Evolutionary conservation across 805 yeast genomes (phyloP).

Genomic region (Kurtzmaniella cleridarum): DNA sequence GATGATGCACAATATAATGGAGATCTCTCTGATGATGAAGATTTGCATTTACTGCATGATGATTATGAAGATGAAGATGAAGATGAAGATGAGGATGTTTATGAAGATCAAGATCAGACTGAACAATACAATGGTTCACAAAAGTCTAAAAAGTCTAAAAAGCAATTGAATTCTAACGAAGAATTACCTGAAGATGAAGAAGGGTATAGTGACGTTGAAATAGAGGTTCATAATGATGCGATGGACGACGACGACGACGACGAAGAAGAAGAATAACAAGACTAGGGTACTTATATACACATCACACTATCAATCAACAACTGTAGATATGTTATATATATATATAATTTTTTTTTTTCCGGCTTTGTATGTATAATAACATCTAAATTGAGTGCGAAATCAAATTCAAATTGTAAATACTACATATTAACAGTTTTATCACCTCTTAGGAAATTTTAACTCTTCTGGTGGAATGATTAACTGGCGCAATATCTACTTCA

Average conservation of each 20-base stretch:
- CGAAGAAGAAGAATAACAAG: slow-evolving; percentile 3
- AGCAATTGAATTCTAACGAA: background rate
- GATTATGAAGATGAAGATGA: slow-evolving; percentile 18
- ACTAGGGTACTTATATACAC: background rate
- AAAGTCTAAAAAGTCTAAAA: no score
- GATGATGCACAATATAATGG: slow-evolving; percentile 39
- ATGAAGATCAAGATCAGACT: slow-evolving; percentile 19
- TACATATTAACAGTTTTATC: no score
- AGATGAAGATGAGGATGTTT: slow-evolving; percentile 14
- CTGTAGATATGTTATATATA: no score
- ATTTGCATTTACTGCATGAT: slow-evolving; percentile 10
- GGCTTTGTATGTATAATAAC: no score
- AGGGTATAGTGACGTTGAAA: slow-evolving; percentile 20
- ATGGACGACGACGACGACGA: slow-evolving; percentile 3
- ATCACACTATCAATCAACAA: no score
- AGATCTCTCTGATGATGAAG: slow-evolving; percentile 13
- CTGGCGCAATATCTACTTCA: slow-evolving; percentile 46
- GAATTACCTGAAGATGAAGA: slow-evolving; percentile 11
- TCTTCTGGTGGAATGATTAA: no score
- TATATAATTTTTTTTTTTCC: no score
- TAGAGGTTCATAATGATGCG: slow-evolving; percentile 5
- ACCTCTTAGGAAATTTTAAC: no score
- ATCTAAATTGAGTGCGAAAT: no score
- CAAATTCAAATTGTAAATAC: no score
- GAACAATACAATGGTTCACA: slow-evolving; percentile 6